Conservation (phyloP, 495 filamentous ascomycete genomes). For the Hypoxylon trugodes region DNA sequence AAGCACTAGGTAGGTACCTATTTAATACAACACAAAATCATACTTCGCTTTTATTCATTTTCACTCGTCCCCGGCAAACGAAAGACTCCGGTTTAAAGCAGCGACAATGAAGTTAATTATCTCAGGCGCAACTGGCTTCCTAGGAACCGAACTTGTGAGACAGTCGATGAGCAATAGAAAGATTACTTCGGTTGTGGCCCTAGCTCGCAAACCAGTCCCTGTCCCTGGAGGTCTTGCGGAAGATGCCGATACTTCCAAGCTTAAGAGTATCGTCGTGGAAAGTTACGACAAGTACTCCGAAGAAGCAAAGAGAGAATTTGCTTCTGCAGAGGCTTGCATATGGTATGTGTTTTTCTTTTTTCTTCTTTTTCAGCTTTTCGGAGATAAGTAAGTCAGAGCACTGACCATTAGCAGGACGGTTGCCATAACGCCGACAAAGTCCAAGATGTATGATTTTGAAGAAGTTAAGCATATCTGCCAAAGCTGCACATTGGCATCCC, state of each 20-base stretch:
- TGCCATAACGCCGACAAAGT: slow-evolving; percentile 52
- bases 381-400: slow-evolving; percentile 13
- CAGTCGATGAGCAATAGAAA: slow-evolving; percentile 50
- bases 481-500: slow-evolving; percentile 50
- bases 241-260: slow-evolving; percentile 44
- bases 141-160: slow-evolving; percentile 56
- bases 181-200: slow-evolving; percentile 53
- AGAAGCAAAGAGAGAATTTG: slow-evolving; percentile 49
- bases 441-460: slow-evolving; percentile 46
- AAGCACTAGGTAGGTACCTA: not conserved
- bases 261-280: slow-evolving; percentile 49
- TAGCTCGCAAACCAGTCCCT: slow-evolving; percentile 50
- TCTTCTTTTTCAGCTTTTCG: not conserved
- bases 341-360: slow-evolving; percentile 48
- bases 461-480: slow-evolving; percentile 55
- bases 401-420: slow-evolving; percentile 50
- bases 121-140: slow-evolving; percentile 58
- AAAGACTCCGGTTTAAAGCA: not conserved
- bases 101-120: slow-evolving; percentile 59
- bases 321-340: slow-evolving; percentile 60
- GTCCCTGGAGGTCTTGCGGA: slow-evolving; percentile 31
- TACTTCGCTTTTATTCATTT: not conserved
- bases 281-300: slow-evolving; percentile 55
- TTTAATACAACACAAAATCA: not conserved
- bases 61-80: not conserved